These are phyloP conservation scores for Pistacia atlantica DNA, from an alignment of 345 rosid genomes.

Conservation along the genomic window DNA sequence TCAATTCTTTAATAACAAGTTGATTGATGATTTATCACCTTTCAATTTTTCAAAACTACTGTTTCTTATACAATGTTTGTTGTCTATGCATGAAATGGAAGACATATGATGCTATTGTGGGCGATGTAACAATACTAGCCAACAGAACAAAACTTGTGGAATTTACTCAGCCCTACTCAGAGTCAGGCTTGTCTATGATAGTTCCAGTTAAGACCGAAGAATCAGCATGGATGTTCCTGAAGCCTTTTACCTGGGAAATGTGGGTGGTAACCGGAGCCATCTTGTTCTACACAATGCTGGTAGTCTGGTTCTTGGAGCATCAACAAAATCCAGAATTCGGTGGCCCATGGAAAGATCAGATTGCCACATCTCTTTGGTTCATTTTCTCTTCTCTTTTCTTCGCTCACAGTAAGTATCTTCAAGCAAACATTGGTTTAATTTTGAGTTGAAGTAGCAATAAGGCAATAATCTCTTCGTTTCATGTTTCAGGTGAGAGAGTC, in stretches of 20 bases:
- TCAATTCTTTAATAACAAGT: too few relatives aligned
- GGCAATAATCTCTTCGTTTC: too few relatives aligned
- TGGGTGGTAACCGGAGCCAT: conserved; percentile 48
- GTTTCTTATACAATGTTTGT: too few relatives aligned
- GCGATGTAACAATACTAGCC: conserved; percentile 55
- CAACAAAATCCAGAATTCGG: conserved; percentile 36
- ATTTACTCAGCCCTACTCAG: conserved; percentile 56
- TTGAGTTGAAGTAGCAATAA: too few relatives aligned
- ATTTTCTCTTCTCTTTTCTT: conserved; percentile 56
- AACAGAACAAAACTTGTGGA: conserved; percentile 37
- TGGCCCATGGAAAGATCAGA: conserved; percentile 40
- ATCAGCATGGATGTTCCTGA: conserved; percentile 45
- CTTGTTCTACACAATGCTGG: conserved; percentile 44
- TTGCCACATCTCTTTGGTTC: conserved; percentile 47
- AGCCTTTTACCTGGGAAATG: conserved; percentile 51
- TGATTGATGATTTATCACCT: too few relatives aligned
- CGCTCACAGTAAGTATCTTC: conserved; percentile 49
- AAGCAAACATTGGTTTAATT: too few relatives aligned
- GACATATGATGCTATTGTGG: conserved; percentile 35
- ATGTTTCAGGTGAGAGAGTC: conserved; percentile 46
- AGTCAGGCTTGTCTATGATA: conserved; percentile 56
- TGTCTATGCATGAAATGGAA: too few relatives aligned
- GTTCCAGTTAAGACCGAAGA: conserved; percentile 27
- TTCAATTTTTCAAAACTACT: too few relatives aligned
- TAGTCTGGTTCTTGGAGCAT: conserved; percentile 55